Evolutionary conservation across 495 filamentous ascomycete genomes (phyloP).

Genomic region (Acidomyces sp.): DNA sequence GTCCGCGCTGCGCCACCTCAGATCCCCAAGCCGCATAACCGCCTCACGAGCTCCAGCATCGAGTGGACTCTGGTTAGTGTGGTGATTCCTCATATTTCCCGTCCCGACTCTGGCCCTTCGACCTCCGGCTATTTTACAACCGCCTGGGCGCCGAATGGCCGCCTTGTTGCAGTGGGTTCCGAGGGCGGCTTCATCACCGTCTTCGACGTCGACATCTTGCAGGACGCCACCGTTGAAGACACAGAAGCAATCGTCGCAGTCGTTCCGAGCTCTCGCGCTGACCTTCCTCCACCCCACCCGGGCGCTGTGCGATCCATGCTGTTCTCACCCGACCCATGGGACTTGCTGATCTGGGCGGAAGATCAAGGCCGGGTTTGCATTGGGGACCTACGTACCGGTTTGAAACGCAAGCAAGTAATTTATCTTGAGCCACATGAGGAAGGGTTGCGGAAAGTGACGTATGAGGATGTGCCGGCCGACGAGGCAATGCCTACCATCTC

Average conservation of each 20-base stretch:
- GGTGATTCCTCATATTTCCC: slow-evolving; percentile 21
- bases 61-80: slow-evolving; percentile 24
- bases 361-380: slow-evolving; percentile 73
- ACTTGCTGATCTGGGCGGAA: slow-evolving; percentile 88
- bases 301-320: slow-evolving; percentile 84
- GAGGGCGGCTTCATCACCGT: slow-evolving; percentile 60
- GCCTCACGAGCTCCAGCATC: slow-evolving; percentile 13
- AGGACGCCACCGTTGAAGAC: slow-evolving; percentile 24
- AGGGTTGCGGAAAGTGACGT: slow-evolving; percentile 30
- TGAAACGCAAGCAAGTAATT: slow-evolving; percentile 62
- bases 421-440: slow-evolving; percentile 46
- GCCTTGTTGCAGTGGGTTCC: slow-evolving; percentile 55
- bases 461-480: slow-evolving; percentile 32
- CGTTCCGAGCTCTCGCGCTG: slow-evolving; percentile 35
- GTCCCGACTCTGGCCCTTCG: slow-evolving; percentile 15
- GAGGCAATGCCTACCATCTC: slow-evolving; percentile 15
- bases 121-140: slow-evolving; percentile 49
- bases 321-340: slow-evolving; percentile 80
- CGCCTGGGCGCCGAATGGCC: slow-evolving; percentile 56
- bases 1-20: slow-evolving; percentile 12
- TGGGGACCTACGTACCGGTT: slow-evolving; percentile 67
- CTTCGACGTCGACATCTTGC: slow-evolving; percentile 45
- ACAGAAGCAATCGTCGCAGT: slow-evolving; percentile 35
- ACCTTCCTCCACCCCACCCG: slow-evolving; percentile 16
- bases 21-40: slow-evolving; percentile 19